Percentiles rank a stretch among this genome's conserved stretches.
Evolutionary conservation across 768 basidiomycete species (phyloP).

Genomic region (Mrakia hoshinonis): DNA sequence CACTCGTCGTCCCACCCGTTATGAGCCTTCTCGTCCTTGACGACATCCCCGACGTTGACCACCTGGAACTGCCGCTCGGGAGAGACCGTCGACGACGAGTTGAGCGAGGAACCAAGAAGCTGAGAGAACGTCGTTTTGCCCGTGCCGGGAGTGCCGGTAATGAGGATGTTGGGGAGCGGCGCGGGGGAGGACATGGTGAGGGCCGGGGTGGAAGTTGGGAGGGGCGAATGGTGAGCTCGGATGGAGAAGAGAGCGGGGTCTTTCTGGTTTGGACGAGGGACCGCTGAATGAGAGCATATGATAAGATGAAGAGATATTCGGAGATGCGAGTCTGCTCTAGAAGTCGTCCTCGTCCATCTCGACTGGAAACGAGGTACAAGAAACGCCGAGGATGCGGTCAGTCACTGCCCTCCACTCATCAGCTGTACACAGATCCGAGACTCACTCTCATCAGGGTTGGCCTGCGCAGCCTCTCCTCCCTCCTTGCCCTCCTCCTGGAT

Average conservation of each 20-base stretch:
- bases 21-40: conserved; percentile 73
- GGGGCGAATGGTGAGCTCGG: no score
- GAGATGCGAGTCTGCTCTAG: no score
- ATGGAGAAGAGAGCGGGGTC: no score
- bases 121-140: conserved; percentile 91
- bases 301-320: no score
- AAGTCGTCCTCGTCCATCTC: conserved; percentile 31
- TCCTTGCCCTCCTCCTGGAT: conserved; percentile 11
- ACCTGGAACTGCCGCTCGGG: conserved; percentile 45
- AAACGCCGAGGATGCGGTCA: background rate
- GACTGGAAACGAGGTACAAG: background rate
- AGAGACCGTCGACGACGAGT: conserved; percentile 46
- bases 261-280: no score
- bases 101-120: conserved; percentile 52
- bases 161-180: conserved; percentile 39
- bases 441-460: conserved; percentile 30
- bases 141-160: conserved; percentile 50
- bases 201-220: no score
- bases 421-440: background rate
- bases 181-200: background rate
- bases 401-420: background rate
- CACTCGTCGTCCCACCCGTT: conserved; percentile 87
- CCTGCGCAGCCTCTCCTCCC: background rate
- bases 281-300: no score
- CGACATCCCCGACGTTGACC: conserved; percentile 81